Conservation (phyloP, 1,284 basidiomycete species). For the Amylostereum areolatum region DNA sequence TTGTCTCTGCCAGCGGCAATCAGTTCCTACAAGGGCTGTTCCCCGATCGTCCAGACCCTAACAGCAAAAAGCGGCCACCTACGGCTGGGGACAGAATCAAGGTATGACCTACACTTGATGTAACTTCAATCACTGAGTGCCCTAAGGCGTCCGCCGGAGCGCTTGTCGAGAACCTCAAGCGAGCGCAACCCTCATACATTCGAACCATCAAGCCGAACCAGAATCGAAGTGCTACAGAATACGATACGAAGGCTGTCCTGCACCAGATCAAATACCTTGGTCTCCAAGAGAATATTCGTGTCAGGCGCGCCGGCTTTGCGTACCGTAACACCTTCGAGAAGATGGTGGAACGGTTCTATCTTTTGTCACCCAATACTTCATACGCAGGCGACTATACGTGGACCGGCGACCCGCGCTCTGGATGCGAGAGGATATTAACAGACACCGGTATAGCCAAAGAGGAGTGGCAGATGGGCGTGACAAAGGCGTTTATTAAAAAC, state of each 20-base stretch:
- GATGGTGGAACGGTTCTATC: conserved; percentile 97
- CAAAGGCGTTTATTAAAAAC: conserved; percentile 99
- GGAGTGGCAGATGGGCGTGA: conserved; percentile 99
- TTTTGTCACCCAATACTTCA: conserved; percentile 91
- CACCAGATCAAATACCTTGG: conserved; percentile 99
- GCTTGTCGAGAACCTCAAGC: conserved; percentile 94
- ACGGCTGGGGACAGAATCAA: conserved; percentile 99
- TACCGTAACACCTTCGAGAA: conserved; percentile 98
- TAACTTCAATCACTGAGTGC: conserved; percentile 5
- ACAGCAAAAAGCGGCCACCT: conserved; percentile 96
- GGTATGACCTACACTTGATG: conserved; percentile 32
- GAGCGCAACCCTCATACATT: conserved; percentile 96
- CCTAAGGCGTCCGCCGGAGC: conserved; percentile 80
- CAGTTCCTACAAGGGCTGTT: conserved; percentile 87
- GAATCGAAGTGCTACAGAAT: conserved; percentile 90
- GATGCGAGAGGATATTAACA: conserved; percentile 88
- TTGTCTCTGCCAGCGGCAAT: conserved; percentile 78
- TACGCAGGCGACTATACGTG: conserved; percentile 99
- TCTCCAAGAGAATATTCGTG: conserved; percentile 97
- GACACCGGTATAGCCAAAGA: conserved; percentile 95
- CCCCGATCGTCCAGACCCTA: conserved; percentile 92
- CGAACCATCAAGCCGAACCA: conserved; percentile 99
- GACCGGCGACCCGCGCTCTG: conserved; percentile 86
- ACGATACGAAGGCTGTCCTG: conserved; percentile 90
- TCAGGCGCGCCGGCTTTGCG: conserved; percentile 95